phyloP scores from a whole-genome alignment of 208 protist genomes.

The Jaenimonas drosophilae region DNA sequence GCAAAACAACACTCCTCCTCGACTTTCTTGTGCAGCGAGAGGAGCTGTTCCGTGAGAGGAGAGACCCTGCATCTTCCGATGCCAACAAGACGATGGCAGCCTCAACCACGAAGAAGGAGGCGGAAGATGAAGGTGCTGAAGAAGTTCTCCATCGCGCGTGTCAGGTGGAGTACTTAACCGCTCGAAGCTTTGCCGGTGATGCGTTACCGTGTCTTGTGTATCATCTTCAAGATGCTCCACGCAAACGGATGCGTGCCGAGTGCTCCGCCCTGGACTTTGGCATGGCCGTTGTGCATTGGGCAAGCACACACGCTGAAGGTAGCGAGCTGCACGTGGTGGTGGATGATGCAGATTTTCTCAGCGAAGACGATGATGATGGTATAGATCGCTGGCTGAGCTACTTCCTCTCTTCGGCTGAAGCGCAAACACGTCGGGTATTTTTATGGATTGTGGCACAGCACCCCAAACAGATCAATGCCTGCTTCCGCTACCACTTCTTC shows the following conservation, averaged over 20 bases:
- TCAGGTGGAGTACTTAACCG: conserved; percentile 32
- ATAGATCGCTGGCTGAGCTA: conserved; percentile 52
- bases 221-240: conserved; percentile 10
- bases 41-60: not conserved
- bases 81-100: no score
- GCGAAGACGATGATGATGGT: conserved; percentile 22
- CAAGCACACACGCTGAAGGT: conserved; percentile 19
- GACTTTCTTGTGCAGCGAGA: conserved; percentile 7
- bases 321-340: conserved; percentile 78
- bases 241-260: conserved; percentile 21
- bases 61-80: no score
- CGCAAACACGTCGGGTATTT: conserved; percentile 17
- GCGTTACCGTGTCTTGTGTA: conserved; percentile 12
- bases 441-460: conserved; percentile 70
- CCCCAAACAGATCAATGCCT: conserved; percentile 52
- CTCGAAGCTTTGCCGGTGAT: conserved; percentile 16
- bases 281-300: conserved; percentile 33
- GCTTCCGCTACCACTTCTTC: conserved; percentile 73
- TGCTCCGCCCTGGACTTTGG: conserved; percentile 47
- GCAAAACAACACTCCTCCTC: conserved; percentile 64
- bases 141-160: not conserved
- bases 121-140: not conserved
- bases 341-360: conserved; percentile 67
- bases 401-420: conserved; percentile 9
- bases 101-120: no score